phyloP scores from a whole-genome alignment of 164 flowering plant species.

The Aristolochia contorta region DNA sequence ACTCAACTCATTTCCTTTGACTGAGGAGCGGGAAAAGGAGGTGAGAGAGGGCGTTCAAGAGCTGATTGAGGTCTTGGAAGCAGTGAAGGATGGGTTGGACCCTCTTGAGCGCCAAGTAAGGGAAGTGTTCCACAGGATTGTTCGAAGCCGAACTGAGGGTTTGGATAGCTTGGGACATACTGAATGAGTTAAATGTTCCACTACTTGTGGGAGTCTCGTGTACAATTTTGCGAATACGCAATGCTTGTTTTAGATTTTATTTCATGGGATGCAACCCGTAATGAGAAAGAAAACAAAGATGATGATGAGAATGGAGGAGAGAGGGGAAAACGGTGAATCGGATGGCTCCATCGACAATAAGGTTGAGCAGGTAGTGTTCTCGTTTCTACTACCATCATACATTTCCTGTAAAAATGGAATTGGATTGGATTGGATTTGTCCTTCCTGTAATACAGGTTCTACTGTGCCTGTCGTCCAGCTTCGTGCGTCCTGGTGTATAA shows the following conservation, averaged over 20 bases:
- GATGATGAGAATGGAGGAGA: neutral
- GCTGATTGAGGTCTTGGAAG: slow-evolving; percentile 33
- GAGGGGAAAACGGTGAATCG: neutral
- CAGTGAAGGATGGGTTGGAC: slow-evolving; percentile 50
- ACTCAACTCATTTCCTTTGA: slow-evolving; percentile 52
- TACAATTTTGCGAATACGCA: neutral
- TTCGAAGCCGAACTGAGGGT: slow-evolving; percentile 68
- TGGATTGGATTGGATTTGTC: neutral
- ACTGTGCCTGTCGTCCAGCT: neutral
- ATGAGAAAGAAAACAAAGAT: neutral
- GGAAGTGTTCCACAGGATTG: slow-evolving; percentile 77
- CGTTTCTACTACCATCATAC: slow-evolving; percentile 4
- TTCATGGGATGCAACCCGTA: slow-evolving; percentile 1
- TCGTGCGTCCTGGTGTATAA: slow-evolving; percentile 3
- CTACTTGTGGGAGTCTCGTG: neutral
- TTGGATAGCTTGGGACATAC: slow-evolving; percentile 49
- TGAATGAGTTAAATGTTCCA: slow-evolving; percentile 17
- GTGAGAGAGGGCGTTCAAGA: slow-evolving; percentile 49
- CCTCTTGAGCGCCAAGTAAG: slow-evolving; percentile 81
- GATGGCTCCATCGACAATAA: slow-evolving; percentile 6
- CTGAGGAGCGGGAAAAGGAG: slow-evolving; percentile 54
- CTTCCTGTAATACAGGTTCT: slow-evolving; percentile 1
- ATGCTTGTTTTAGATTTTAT: neutral
- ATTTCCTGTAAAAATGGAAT: neutral
- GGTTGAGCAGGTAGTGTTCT: slow-evolving; percentile 9